Conservation (phyloP, 2,329 filamentous ascomycete genomes). For the Cladosporium sphaerospermum region DNA sequence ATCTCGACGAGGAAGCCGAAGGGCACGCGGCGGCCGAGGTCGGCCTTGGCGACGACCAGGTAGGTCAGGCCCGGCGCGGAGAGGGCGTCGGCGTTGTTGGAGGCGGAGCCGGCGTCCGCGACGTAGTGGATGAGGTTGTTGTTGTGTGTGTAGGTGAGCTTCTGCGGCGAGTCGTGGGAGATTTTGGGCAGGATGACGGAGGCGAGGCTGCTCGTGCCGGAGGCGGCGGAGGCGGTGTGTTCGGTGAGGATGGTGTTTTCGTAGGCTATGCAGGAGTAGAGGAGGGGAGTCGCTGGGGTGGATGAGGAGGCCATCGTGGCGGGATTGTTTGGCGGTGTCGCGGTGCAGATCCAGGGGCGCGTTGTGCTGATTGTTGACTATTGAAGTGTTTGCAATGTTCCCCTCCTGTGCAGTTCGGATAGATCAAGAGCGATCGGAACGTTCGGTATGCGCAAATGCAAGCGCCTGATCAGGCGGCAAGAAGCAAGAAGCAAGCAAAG, state of each 20-base stretch:
- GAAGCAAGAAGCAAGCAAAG: constrained; percentile 1
- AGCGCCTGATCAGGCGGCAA: background rate
- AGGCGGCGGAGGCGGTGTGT: constrained; percentile 79
- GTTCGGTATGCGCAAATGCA: background rate
- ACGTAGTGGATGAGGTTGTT: constrained; percentile 94
- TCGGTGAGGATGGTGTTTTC: constrained; percentile 89
- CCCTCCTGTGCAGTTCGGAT: no score
- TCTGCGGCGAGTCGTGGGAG: constrained; percentile 69
- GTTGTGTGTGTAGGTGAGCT: constrained; percentile 83
- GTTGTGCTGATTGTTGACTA: no score
- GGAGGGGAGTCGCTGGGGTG: constrained; percentile 29
- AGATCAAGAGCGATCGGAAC: no score
- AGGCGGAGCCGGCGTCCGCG: constrained; percentile 55
- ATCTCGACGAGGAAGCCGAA: constrained; percentile 91
- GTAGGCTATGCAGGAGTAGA: constrained; percentile 79
- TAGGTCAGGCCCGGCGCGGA: constrained; percentile 74
- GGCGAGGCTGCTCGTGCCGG: constrained; percentile 77
- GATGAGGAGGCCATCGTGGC: constrained; percentile 32
- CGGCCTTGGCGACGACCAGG: constrained; percentile 76
- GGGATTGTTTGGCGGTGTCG: background rate
- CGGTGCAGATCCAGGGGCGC: no score
- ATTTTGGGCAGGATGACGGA: constrained; percentile 95
- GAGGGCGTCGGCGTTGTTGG: constrained; percentile 23
- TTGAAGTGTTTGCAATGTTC: no score
- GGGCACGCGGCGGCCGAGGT: constrained; percentile 77